A percentile compares a stretch with the other conserved stretches of the same genome.
phyloP scores from a whole-genome alignment of 441 rosid genomes.

The Populus hybrid region DNA sequence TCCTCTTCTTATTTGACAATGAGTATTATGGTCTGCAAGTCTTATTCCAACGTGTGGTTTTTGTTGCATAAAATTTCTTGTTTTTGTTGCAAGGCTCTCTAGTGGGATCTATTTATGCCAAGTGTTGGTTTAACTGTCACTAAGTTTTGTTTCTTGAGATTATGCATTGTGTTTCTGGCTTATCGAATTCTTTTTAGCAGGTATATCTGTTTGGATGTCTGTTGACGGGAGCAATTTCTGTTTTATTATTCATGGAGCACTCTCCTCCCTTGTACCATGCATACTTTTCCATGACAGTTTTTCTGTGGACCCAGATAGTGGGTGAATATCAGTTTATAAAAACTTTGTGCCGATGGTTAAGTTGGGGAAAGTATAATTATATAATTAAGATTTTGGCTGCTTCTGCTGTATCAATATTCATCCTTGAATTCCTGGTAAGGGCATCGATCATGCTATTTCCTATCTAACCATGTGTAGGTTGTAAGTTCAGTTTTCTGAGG shows the following conservation, averaged over 20 bases:
- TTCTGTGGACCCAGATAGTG: slow-evolving; percentile 80
- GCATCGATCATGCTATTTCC: slow-evolving; percentile 6
- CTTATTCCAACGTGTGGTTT: not conserved
- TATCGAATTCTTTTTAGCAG: slow-evolving; percentile 41
- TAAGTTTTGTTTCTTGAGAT: not conserved
- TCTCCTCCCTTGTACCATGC: slow-evolving; percentile 95
- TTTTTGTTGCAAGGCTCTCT: not conserved
- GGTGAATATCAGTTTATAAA: slow-evolving; percentile 57
- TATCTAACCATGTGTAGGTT: slow-evolving; percentile 6
- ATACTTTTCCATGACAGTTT: slow-evolving; percentile 73
- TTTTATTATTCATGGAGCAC: slow-evolving; percentile 56
- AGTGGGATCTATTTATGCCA: not conserved
- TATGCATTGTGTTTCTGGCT: slow-evolving; percentile 21
- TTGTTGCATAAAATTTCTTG: too few relatives aligned
- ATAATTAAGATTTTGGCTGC: slow-evolving; percentile 52
- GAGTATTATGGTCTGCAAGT: not conserved
- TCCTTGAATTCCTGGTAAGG: slow-evolving; percentile 84
- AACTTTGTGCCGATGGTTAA: slow-evolving; percentile 57
- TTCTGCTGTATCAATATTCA: slow-evolving; percentile 49
- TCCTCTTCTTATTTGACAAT: not conserved
- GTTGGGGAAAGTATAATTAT: slow-evolving; percentile 42
- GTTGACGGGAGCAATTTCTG: slow-evolving; percentile 52
- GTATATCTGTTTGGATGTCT: slow-evolving; percentile 56
- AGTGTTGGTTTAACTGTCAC: not conserved
- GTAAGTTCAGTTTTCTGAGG: slow-evolving; percentile 20